These are phyloP conservation scores for Hypoxylon perforatum DNA, from an alignment of 495 filamentous ascomycete genomes.

Conservation along the genomic window DNA sequence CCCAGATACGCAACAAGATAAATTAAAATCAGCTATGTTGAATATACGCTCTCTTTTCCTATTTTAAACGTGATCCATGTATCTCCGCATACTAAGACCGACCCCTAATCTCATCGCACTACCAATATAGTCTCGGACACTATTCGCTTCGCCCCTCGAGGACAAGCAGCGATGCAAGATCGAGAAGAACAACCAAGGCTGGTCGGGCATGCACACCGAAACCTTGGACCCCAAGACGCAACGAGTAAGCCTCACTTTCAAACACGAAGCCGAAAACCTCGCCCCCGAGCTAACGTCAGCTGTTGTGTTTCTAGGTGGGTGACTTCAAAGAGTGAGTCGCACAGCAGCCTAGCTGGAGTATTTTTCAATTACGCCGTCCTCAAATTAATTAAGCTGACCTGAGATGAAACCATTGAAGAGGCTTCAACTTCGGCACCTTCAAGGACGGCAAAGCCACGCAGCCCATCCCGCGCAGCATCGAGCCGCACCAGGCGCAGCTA, in stretches of 20 bases:
- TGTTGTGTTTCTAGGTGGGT: slow-evolving; percentile 70
- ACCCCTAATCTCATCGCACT: slow-evolving; percentile 7
- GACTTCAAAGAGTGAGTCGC: slow-evolving; percentile 88
- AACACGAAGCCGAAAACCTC: background rate
- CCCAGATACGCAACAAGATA: background rate
- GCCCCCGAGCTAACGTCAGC: slow-evolving; percentile 13
- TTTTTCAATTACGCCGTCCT: background rate
- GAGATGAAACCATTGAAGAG: slow-evolving; percentile 67
- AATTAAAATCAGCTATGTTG: background rate
- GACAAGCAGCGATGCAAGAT: slow-evolving; percentile 83
- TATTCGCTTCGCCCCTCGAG: slow-evolving; percentile 76
- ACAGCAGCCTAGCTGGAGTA: slow-evolving; percentile 31
- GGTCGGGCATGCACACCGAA: slow-evolving; percentile 89
- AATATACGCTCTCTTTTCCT: background rate
- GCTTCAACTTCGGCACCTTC: slow-evolving; percentile 92
- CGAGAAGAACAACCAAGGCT: slow-evolving; percentile 83
- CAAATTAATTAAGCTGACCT: background rate
- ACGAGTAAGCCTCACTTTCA: slow-evolving; percentile 62
- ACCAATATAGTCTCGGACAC: slow-evolving; percentile 71
- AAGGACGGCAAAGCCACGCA: slow-evolving; percentile 77
- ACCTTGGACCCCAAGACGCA: slow-evolving; percentile 87
- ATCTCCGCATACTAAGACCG: background rate
- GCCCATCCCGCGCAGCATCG: slow-evolving; percentile 76
- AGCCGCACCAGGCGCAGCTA: slow-evolving; percentile 68
- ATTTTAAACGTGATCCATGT: too few species aligned